Base-by-base conservation (phyloP, 208 protist species). In the Trypanosoma avium region DNA sequence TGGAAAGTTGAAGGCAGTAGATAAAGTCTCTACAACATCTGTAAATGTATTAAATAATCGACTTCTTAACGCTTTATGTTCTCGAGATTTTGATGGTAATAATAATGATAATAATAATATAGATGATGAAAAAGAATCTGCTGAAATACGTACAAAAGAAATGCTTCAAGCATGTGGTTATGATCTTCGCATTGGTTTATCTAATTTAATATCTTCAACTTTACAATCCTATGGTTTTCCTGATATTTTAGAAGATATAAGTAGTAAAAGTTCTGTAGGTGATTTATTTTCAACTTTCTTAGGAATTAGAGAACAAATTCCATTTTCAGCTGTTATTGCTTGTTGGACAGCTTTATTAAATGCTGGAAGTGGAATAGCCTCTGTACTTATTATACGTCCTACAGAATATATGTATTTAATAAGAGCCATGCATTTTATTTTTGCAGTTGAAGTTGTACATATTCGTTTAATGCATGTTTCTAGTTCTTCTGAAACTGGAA, bases 381-480 rank as follows among this genome's bases (percentile, higher is more conserved):
- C 69, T 1, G n/a, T 61, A 27, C 36, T 94, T 17, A 67, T 82
- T 48, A 67, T 40, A 21, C 71, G 52, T 10, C 71, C 75, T 21
- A 57, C 75, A 22, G 81, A 88, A 60, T 90, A 87, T 68, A 65
- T 72, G 35, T 91, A 88, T 64, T 55, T 94, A 1, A 36, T 92
- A 15, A 70, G 84, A 40, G 75, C 62, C 6, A 56, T 90, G 19
- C 49, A 67, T 15, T 91, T 88, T 42, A 66, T 79, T 24, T 92
- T 90, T 52, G 50, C 68, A 0, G 40, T 63, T 1, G 78, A 92
- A 27, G 54, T 80, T 7, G 63, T 76, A 6, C 70, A 76, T 36
- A 67, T 87, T 49, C 78, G 75, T 9, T 54, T 86, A 21, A 59
- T 94, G 21, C 81, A 92, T 63, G 75, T 86, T 0, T 60, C 66